Evolutionary conservation across 352 stramenopile species (phyloP).

Genomic region (Phytophthora ramorum): DNA sequence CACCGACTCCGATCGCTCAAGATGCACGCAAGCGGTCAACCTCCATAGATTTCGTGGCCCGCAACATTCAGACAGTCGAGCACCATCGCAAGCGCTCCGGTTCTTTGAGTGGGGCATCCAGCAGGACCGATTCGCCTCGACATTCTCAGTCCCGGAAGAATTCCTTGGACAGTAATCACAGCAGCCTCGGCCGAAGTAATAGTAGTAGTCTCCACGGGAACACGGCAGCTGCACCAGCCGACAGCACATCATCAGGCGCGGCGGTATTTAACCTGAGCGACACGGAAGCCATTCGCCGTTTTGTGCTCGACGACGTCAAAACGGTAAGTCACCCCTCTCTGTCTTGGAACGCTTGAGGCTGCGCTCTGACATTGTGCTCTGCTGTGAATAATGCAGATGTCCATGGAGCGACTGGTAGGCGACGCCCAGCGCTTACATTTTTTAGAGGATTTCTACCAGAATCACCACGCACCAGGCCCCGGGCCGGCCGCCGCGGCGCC

Average conservation of each 20-base stretch:
- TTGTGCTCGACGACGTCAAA: conserved; percentile 74
- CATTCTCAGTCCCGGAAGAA: conserved; percentile 40
- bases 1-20: conserved; percentile 12
- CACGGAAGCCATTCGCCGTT: conserved; percentile 68
- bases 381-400: conserved; percentile 54
- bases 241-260: conserved; percentile 12
- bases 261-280: conserved; percentile 60
- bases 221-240: conserved; percentile 23
- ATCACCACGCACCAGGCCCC: conserved; percentile 20
- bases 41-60: conserved; percentile 49
- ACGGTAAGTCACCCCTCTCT: conserved; percentile 37
- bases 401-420: conserved; percentile 79
- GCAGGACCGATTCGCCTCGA: conserved; percentile 35
- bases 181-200: conserved; percentile 28
- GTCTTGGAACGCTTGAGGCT: background rate
- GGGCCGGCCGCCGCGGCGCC: conserved; percentile 19
- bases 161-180: conserved; percentile 35
- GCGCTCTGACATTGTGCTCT: conserved; percentile 14
- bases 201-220: conserved; percentile 32
- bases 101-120: conserved; percentile 30
- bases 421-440: conserved; percentile 79
- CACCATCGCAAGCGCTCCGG: conserved; percentile 44
- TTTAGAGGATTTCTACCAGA: conserved; percentile 69
- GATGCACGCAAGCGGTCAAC: conserved; percentile 36
- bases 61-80: conserved; percentile 48